phyloP scores from a whole-genome alignment of 2,329 filamentous ascomycete genomes.

The Aspergillus puulaauensis region DNA sequence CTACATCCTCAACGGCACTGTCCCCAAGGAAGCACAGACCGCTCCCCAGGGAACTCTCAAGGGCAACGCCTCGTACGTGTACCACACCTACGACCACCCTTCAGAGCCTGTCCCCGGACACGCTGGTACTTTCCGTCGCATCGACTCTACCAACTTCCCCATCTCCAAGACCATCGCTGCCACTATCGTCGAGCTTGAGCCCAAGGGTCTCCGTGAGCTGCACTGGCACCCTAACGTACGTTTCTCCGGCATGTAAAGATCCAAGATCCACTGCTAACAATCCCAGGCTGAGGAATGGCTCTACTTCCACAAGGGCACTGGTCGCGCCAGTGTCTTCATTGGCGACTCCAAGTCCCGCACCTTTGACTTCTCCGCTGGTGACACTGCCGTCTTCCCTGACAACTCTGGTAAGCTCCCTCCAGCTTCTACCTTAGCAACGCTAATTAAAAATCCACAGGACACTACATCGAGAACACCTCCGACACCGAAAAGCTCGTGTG shows the following conservation, averaged over 20 bases:
- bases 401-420: slow-evolving; percentile 40
- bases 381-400: slow-evolving; percentile 67
- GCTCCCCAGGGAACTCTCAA: slow-evolving; percentile 51
- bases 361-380: slow-evolving; percentile 67
- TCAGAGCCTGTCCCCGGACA: slow-evolving; percentile 59
- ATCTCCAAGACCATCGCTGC: slow-evolving; percentile 65
- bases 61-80: slow-evolving; percentile 63
- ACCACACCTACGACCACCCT: slow-evolving; percentile 57
- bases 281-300: slow-evolving; percentile 62
- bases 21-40: slow-evolving; percentile 44
- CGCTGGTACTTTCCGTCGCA: slow-evolving; percentile 59
- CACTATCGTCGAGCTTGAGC: slow-evolving; percentile 63
- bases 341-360: slow-evolving; percentile 62
- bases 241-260: neutral
- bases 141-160: slow-evolving; percentile 68
- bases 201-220: slow-evolving; percentile 62
- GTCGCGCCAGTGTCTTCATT: slow-evolving; percentile 64
- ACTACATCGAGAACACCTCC: slow-evolving; percentile 70
- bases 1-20: slow-evolving; percentile 61
- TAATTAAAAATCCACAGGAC: slow-evolving; percentile 37
- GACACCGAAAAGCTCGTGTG: slow-evolving; percentile 61
- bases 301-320: slow-evolving; percentile 66
- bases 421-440: neutral
- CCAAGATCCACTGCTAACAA: neutral
- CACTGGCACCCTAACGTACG: slow-evolving; percentile 70